Conservation (phyloP, 2,329 filamentous ascomycete genomes). For the Apiospora pterosperma region DNA sequence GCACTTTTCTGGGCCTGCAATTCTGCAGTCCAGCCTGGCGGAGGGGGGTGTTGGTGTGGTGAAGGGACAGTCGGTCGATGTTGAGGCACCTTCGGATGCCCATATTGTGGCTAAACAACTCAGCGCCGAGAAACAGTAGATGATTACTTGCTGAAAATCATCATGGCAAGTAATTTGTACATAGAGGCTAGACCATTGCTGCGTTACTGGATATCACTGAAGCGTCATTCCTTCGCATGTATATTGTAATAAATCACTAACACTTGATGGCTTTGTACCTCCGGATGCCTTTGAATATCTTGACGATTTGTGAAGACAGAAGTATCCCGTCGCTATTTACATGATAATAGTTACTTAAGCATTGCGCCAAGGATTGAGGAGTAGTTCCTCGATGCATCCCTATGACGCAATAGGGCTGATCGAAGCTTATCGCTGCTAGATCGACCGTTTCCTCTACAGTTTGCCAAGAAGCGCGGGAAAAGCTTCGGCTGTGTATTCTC, state of each 20-base stretch:
- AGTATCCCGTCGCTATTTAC: too few species aligned
- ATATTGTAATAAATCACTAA: too few species aligned
- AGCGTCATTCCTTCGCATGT: too few species aligned
- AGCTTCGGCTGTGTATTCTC: neutral
- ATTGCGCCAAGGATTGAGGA: too few species aligned
- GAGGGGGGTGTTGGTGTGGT: slow-evolving; percentile 18
- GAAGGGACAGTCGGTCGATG: slow-evolving; percentile 14
- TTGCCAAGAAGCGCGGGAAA: neutral
- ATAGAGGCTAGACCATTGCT: neutral
- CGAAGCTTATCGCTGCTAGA: neutral
- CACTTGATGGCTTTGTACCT: too few species aligned
- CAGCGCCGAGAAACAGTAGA: neutral
- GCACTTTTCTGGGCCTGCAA: slow-evolving; percentile 58
- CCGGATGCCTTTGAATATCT: too few species aligned
- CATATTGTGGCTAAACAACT: neutral
- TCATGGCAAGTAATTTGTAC: neutral
- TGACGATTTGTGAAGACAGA: too few species aligned
- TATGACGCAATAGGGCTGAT: slow-evolving; percentile 2
- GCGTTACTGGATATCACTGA: too few species aligned
- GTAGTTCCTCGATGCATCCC: neutral
- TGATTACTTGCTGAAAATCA: neutral
- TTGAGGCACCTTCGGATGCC: neutral
- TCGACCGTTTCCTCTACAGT: neutral
- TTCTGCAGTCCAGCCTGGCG: slow-evolving; percentile 23
- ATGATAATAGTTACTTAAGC: too few species aligned